Evolutionary conservation across 2,329 filamentous ascomycete genomes (phyloP), one percentile per base, ranked within the genome.

Genomic region (Exophiala sideris): DNA sequence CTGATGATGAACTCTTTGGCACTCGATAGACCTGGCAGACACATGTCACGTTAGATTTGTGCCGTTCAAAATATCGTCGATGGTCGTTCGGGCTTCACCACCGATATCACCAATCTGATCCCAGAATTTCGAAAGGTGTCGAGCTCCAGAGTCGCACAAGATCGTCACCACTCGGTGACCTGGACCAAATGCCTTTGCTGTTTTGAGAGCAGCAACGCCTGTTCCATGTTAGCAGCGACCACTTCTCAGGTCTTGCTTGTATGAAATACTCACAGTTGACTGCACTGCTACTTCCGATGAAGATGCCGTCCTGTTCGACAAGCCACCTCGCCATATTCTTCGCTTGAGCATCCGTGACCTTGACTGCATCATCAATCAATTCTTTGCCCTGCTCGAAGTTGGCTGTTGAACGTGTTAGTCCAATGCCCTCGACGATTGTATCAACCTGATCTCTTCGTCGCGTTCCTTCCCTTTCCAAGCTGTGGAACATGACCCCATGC

Each of bases 251-350:
- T 12, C 14, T n/a, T 47, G 24, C 21, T 21, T 4, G 40, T 11
- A 16, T 49, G 2, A 32, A 34, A 16, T 42, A 42, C 79, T 71
- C 66, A 79, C 91, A 96, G 70, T 99, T 99, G 48, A 99, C 92
- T n/a, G 91, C 88, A 70, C 88, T 96, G 69, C 90, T 96, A 69
- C 91, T 96, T 7, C 94, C 95, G 38, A 91, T 79, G 66, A 99
- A 99, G 49, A 99, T 85, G 6, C 94, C 94, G 70, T 99, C 94
- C 60, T 91, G 87, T 73, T 97, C 91, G 7, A 96, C 92, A 38
- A 99, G 75, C 90, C 91, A 97, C 59, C 89, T 79, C n/a, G 92
- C 94, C 94, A 99, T 99, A 50, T 80, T 81, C 68, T 89, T 84
- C 10, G 94, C 94, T 75, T 99, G 91, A 46, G 84, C 82, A 70